A percentile compares a stretch with the other conserved stretches of the same genome.
phyloP scores from a whole-genome alignment of 208 protist genomes.

The Vickermania ingenoplastis region DNA sequence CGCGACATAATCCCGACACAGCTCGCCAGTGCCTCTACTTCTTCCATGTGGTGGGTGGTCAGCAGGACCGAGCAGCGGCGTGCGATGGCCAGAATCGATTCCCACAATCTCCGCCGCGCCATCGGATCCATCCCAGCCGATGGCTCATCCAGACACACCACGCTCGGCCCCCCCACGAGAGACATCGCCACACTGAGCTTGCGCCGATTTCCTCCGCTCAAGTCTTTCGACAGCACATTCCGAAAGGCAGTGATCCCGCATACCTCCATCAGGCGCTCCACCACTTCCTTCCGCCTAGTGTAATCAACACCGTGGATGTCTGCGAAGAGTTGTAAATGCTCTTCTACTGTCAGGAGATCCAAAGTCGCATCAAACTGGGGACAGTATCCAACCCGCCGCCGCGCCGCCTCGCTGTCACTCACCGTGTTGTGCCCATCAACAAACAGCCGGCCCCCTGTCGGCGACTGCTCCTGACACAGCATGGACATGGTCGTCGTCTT shows the following conservation, averaged over 20 bases:
- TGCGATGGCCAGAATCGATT: conserved; percentile 38
- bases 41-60: conserved; percentile 90
- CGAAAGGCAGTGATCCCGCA: conserved; percentile 24
- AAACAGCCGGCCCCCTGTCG: conserved; percentile 35
- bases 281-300: conserved; percentile 9
- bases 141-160: conserved; percentile 82
- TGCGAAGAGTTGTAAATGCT: conserved; percentile 72
- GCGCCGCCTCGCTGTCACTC: conserved; percentile 23
- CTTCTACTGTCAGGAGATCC: conserved; percentile 84
- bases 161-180: conserved; percentile 61
- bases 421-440: conserved; percentile 48
- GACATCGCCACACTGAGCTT: conserved; percentile 78
- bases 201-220: conserved; percentile 78
- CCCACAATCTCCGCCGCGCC: conserved; percentile 70
- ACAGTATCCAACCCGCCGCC: conserved; percentile 87
- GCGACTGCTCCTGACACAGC: conserved; percentile 53
- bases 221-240: conserved; percentile 19
- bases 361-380: conserved; percentile 93
- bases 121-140: conserved; percentile 84
- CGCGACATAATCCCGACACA: conserved; percentile 83
- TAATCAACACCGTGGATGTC: conserved; percentile 39
- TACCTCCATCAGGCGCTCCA: conserved; percentile 8
- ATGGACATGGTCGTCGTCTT: conserved; percentile 83
- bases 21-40: conserved; percentile 79
- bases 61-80: conserved; percentile 64